Evolutionary conservation across 139 green algal species (phyloP), one percentile per base, ranked within the genome.

Genomic region (Chlorella sp.): DNA sequence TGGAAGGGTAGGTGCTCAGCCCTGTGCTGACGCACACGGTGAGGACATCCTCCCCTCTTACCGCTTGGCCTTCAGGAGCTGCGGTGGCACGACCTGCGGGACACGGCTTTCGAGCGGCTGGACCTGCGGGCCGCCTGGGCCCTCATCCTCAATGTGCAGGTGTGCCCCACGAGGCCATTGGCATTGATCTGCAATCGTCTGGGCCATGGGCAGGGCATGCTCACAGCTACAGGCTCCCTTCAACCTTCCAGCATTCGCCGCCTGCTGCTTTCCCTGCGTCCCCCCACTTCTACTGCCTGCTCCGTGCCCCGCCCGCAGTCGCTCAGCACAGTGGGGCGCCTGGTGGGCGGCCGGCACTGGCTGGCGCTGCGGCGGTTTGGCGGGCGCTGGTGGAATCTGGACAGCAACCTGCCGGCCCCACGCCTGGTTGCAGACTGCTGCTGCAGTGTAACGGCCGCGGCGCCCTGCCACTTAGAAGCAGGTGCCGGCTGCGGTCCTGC

Each of bases 381-480:
- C 4, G 56, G 38, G 3, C 28, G 74, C 28, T 92, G 90, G 90
- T 93, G 80, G 63, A 93, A 92, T 62, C 63, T 93, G 55, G 90
- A 93, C 86, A 91, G 89, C 74, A 65, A 82, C 6, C 78, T 93
- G 69, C 17, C 51, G 5, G 67, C 67, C 2, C 90, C 90, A 2
- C 21, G 76, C 63, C 57, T 80, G 34, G 51, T 86, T 34, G 65
- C 44, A 41, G 70, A n/a, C 3, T 78, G 70, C 39, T 78, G 39
- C 34, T 34, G 73, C 18, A 30, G 73, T 28, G 67, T 16, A 38
- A 26, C 32, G 38, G 36, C 34, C 28, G 36, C 3, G 5, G 34
- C 17, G 69, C 6, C 44, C 9, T 51, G 44, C 9, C 51, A 47
- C 15, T 2, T 21, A 21, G 69, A 1, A 34, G 69, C 69, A 56